Conservation (phyloP, 768 basidiomycete genomes). For the Pulveroboletus sp. region DNA sequence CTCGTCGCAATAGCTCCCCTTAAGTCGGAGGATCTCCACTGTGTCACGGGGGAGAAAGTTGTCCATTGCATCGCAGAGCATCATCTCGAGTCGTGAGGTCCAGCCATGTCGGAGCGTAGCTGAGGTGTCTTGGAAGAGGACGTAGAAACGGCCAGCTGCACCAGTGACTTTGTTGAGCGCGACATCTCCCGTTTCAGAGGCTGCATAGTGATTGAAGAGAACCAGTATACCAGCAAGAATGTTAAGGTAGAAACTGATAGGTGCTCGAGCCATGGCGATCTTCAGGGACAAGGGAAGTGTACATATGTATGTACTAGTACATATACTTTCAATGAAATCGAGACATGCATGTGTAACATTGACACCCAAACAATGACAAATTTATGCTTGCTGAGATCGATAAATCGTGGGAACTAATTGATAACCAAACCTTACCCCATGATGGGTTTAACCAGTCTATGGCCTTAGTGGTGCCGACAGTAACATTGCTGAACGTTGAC, state of each 20-base stretch:
- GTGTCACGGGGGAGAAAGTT: not conserved
- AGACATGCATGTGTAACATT: too few relatives aligned
- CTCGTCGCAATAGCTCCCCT: slow-evolving; percentile 5
- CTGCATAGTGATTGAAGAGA: slow-evolving; percentile 13
- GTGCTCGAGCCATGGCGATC: slow-evolving; percentile 6
- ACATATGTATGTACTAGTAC: too few relatives aligned
- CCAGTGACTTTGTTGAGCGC: slow-evolving; percentile 21
- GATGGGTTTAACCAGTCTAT: too few relatives aligned
- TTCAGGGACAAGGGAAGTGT: too few relatives aligned
- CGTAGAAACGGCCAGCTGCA: slow-evolving; percentile 15
- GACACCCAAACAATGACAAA: not conserved
- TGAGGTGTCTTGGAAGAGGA: slow-evolving; percentile 7
- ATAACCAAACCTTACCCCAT: too few relatives aligned
- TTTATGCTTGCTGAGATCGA: too few relatives aligned
- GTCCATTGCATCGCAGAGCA: slow-evolving; percentile 1
- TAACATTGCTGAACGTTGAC: too few relatives aligned
- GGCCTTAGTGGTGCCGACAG: too few relatives aligned
- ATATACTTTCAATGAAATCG: too few relatives aligned
- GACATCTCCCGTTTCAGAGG: slow-evolving; percentile 15
- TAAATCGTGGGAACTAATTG: too few relatives aligned
- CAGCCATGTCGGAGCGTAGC: slow-evolving; percentile 6
- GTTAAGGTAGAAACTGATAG: slow-evolving; percentile 16
- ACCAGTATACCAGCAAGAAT: slow-evolving; percentile 20
- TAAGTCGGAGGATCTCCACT: not conserved
- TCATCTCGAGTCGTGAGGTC: not conserved